These are phyloP conservation scores for Aspergillus kassunensis DNA, from an alignment of 495 filamentous ascomycete species.

Conservation along the genomic window DNA sequence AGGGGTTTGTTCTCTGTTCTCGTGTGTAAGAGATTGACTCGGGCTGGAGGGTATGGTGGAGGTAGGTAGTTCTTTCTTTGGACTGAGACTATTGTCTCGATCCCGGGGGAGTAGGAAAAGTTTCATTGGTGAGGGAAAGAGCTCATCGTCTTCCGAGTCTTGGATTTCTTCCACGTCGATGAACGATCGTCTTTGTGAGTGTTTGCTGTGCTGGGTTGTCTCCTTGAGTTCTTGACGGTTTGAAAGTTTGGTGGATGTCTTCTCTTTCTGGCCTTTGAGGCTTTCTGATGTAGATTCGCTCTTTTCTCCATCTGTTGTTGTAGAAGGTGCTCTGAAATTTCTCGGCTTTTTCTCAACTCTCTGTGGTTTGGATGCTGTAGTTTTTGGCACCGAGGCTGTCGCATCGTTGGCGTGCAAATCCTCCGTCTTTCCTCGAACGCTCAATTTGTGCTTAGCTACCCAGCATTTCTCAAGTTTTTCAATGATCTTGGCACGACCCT, in stretches of 20 bases:
- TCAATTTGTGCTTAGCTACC: conserved; percentile 43
- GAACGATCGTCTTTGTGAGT: conserved; percentile 18
- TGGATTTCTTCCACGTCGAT: conserved; percentile 56
- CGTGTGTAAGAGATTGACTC: neutral
- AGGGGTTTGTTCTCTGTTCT: neutral
- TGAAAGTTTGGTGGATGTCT: neutral
- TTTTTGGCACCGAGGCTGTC: neutral
- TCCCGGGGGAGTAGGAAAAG: conserved; percentile 3
- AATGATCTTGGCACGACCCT: conserved; percentile 67
- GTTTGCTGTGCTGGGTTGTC: neutral
- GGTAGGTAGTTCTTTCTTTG: conserved; percentile 6
- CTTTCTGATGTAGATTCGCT: neutral
- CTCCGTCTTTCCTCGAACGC: neutral
- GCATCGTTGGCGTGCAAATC: conserved; percentile 3
- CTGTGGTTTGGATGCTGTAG: conserved; percentile 8
- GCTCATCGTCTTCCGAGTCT: conserved; percentile 57
- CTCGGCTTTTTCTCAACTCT: neutral
- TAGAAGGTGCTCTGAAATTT: conserved; percentile 1
- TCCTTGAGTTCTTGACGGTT: neutral
- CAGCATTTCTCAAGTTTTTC: conserved; percentile 70
- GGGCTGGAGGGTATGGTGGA: neutral
- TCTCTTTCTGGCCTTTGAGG: neutral
- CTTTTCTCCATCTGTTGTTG: conserved; percentile 13
- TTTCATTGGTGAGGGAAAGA: conserved; percentile 32
- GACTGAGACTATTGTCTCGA: too few relatives aligned